Conservation (phyloP, 2,329 filamentous ascomycete species). For the Grosmannia serpens region DNA sequence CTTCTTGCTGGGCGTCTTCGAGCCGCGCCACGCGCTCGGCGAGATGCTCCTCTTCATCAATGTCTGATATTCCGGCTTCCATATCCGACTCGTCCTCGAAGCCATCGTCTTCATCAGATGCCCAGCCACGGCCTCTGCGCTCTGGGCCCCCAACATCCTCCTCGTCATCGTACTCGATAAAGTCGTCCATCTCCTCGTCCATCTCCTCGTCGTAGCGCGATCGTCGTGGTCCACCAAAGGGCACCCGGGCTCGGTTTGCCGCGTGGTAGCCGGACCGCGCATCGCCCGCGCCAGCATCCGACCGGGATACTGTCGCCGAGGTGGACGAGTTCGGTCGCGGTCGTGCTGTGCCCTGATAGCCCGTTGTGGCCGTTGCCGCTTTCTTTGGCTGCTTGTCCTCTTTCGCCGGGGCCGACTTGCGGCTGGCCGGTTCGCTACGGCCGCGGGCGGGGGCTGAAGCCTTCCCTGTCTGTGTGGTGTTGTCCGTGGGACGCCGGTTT, state of each 20-base stretch:
- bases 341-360: constrained; percentile 53
- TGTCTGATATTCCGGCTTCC: constrained; percentile 64
- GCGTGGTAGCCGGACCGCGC: background rate
- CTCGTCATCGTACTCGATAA: constrained; percentile 50
- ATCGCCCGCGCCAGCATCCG: background rate
- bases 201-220: constrained; percentile 50
- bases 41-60: constrained; percentile 57
- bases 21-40: constrained; percentile 51
- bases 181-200: constrained; percentile 47
- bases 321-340: constrained; percentile 34
- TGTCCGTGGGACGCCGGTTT: background rate
- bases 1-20: constrained; percentile 56
- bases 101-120: constrained; percentile 20
- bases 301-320: constrained; percentile 16
- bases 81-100: constrained; percentile 61
- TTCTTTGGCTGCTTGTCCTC: constrained; percentile 51
- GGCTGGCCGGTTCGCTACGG: background rate
- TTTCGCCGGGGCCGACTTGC: constrained; percentile 18
- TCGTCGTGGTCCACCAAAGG: constrained; percentile 12
- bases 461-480: background rate
- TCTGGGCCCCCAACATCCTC: constrained; percentile 24
- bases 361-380: constrained; percentile 48
- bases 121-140: background rate
- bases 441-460: background rate
- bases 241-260: constrained; percentile 3